These are phyloP conservation scores for Agrocybe chaxingu DNA, from an alignment of 768 basidiomycete species.

Conservation along the genomic window DNA sequence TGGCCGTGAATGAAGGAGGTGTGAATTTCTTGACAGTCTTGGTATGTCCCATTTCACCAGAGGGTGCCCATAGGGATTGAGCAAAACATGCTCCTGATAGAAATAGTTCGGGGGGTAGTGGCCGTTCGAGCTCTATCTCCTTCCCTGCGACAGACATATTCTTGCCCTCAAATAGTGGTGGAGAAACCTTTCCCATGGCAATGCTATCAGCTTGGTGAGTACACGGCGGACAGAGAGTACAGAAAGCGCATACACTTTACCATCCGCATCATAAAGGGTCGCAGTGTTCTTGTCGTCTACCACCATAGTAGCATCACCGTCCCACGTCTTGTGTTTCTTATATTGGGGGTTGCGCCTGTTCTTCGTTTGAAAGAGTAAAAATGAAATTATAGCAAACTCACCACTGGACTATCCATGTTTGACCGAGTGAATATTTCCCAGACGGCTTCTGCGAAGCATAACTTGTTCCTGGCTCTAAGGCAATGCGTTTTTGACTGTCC, in stretches of 20 bases:
- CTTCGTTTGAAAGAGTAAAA: too few relatives aligned
- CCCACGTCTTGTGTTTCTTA: slow-evolving; percentile 91
- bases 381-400: slow-evolving; percentile 20
- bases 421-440: slow-evolving; percentile 30
- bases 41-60: neutral
- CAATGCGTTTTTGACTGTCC: slow-evolving; percentile 29
- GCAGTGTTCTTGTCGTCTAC: slow-evolving; percentile 38
- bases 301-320: slow-evolving; percentile 72
- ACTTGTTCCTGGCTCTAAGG: slow-evolving; percentile 12
- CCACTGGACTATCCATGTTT: slow-evolving; percentile 78
- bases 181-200: slow-evolving; percentile 44
- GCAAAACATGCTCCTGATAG: slow-evolving; percentile 66
- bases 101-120: slow-evolving; percentile 52
- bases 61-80: slow-evolving; percentile 1
- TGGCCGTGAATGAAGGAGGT: slow-evolving; percentile 11
- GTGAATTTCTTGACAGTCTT: slow-evolving; percentile 23
- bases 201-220: slow-evolving; percentile 34
- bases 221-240: neutral
- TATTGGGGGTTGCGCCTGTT: slow-evolving; percentile 63
- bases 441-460: slow-evolving; percentile 6
- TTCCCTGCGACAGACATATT: slow-evolving; percentile 43
- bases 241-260: slow-evolving; percentile 49
- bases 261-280: slow-evolving; percentile 59
- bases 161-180: slow-evolving; percentile 36
- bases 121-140: slow-evolving; percentile 64